A percentile compares a stretch with the other conserved stretches of the same genome.
Evolutionary conservation across 139 green algal species (phyloP).

Genomic region (Cymbomonas tetramitiformis): DNA sequence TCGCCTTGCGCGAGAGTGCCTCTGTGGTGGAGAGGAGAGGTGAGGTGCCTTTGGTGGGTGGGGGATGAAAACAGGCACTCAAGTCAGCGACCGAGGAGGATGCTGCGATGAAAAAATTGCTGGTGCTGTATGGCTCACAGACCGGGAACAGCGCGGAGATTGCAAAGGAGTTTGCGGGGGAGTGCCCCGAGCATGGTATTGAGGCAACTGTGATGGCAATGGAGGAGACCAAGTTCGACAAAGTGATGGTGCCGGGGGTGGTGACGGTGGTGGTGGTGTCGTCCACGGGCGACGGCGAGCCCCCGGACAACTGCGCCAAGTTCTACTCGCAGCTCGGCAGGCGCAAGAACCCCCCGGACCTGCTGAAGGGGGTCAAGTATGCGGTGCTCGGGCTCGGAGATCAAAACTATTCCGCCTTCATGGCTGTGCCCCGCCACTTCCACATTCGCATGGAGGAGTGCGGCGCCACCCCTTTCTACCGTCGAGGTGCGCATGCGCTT

Average conservation of each 20-base stretch:
- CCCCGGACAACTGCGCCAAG: constrained; percentile 72
- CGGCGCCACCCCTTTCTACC: constrained; percentile 60
- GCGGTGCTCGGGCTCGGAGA: constrained; percentile 80
- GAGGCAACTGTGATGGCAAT: constrained; percentile 37
- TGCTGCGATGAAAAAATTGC: background rate
- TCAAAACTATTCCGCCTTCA: constrained; percentile 92
- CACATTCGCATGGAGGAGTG: constrained; percentile 49
- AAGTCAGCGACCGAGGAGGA: background rate
- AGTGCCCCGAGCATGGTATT: constrained; percentile 40
- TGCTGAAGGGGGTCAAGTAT: constrained; percentile 56
- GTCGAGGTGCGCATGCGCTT: too few relatives aligned
- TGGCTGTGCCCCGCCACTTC: constrained; percentile 56
- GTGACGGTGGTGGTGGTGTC: constrained; percentile 45
- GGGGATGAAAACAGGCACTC: background rate
- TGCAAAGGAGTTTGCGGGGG: constrained; percentile 61
- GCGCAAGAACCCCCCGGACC: constrained; percentile 6
- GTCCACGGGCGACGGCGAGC: constrained; percentile 77
- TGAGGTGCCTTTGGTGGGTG: too few relatives aligned
- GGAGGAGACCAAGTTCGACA: constrained; percentile 57
- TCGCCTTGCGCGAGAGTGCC: too few relatives aligned
- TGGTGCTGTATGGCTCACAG: constrained; percentile 75
- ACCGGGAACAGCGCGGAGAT: constrained; percentile 81
- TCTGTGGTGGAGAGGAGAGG: too few relatives aligned
- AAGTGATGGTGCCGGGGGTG: constrained; percentile 30
- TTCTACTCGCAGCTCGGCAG: constrained; percentile 43